phyloP scores from a whole-genome alignment of 768 basidiomycete species.

The Pleurotus platypus region DNA sequence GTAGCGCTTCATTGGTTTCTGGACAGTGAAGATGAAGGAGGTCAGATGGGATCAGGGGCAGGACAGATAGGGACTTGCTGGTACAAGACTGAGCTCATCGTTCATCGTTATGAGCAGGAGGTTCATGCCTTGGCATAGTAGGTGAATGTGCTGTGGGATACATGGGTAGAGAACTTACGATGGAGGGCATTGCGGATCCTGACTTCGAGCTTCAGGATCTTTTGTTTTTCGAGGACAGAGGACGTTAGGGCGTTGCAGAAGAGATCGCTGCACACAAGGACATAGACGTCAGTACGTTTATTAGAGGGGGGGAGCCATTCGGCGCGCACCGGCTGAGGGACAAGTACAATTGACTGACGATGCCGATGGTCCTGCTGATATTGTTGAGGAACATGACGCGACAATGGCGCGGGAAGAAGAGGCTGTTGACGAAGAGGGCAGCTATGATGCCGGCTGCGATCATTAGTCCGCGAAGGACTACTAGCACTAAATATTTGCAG shows the following conservation, averaged over 20 bases:
- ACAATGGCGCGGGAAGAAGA: conserved; percentile 45
- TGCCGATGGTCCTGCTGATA: conserved; percentile 31
- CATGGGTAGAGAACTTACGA: conserved; percentile 15
- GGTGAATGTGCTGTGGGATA: background rate
- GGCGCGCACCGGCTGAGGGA: conserved; percentile 31
- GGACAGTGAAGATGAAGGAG: background rate
- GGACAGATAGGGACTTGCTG: conserved; percentile 27
- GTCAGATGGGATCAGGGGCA: background rate
- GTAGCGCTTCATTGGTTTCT: conserved; percentile 48
- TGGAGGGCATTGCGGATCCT: conserved; percentile 37
- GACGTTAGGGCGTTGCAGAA: background rate
- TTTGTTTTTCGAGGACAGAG: conserved; percentile 23
- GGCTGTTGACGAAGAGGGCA: conserved; percentile 38
- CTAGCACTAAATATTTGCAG: conserved; percentile 26
- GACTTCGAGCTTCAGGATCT: conserved; percentile 35
- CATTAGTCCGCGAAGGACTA: conserved; percentile 33
- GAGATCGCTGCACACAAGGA: background rate
- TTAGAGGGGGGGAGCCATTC: background rate
- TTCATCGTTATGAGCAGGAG: conserved; percentile 36
- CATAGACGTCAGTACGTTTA: background rate
- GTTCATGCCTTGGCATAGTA: conserved; percentile 15
- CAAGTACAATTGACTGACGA: conserved; percentile 40
- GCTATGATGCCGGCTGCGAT: conserved; percentile 42
- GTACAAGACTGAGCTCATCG: conserved; percentile 44
- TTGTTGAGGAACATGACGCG: conserved; percentile 40